Conservation (phyloP, 805 yeast genomes). For the Hanseniaspora taiwanica region DNA sequence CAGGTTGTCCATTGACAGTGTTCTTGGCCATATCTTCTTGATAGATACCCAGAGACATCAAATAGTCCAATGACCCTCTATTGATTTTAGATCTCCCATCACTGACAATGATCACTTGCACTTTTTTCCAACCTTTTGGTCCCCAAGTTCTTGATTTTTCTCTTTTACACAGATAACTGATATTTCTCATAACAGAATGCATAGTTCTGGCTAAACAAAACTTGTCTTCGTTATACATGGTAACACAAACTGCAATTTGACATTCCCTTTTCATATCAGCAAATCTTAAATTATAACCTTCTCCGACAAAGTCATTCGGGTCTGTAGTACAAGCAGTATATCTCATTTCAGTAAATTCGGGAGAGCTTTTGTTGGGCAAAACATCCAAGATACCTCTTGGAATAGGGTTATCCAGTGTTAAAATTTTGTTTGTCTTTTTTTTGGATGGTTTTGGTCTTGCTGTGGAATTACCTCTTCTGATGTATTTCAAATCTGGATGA, state of each 20-base stretch:
- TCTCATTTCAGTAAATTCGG: slow-evolving; percentile 91
- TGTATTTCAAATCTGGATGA: slow-evolving; percentile 23
- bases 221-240: slow-evolving; percentile 97
- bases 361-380: slow-evolving; percentile 75
- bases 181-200: slow-evolving; percentile 87
- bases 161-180: slow-evolving; percentile 76
- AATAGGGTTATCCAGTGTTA: slow-evolving; percentile 86
- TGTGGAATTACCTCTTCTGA: slow-evolving; percentile 47
- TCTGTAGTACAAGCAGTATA: slow-evolving; percentile 94
- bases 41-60: slow-evolving; percentile 91
- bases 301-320: slow-evolving; percentile 69
- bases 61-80: slow-evolving; percentile 71
- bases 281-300: slow-evolving; percentile 79
- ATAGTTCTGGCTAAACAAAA: slow-evolving; percentile 79
- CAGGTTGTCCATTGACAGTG: slow-evolving; percentile 80
- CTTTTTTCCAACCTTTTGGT: slow-evolving; percentile 90
- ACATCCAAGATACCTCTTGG: slow-evolving; percentile 80
- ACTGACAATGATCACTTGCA: slow-evolving; percentile 80
- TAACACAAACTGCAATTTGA: slow-evolving; percentile 81
- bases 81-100: slow-evolving; percentile 89
- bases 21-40: slow-evolving; percentile 97
- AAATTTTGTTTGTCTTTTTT: slow-evolving; percentile 52
- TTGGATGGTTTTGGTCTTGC: slow-evolving; percentile 59
- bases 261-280: slow-evolving; percentile 82
- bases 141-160: slow-evolving; percentile 87